Evolutionary conservation across 2,329 filamentous ascomycete genomes (phyloP).

Genomic region (Graphiopsis chlorocephala): DNA sequence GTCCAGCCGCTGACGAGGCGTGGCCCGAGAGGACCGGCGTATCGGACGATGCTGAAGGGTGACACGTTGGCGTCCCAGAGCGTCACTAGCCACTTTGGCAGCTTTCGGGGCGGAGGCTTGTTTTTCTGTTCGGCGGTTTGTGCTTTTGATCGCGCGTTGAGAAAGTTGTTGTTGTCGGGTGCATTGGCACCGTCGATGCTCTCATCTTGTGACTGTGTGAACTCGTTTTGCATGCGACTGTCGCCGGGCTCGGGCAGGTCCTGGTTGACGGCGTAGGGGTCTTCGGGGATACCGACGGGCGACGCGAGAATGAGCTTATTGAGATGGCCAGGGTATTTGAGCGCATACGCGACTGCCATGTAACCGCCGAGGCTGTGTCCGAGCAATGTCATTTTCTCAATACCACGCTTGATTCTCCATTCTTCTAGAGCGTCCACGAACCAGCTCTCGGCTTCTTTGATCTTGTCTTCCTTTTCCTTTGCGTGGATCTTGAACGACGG

Average conservation of each 20-base stretch:
- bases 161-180: slow-evolving; percentile 51
- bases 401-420: slow-evolving; percentile 83
- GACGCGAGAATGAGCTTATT: slow-evolving; percentile 96
- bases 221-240: slow-evolving; percentile 73
- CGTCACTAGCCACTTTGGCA: slow-evolving; percentile 85
- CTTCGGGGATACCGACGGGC: slow-evolving; percentile 90
- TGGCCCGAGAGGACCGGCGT: slow-evolving; percentile 84
- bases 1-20: slow-evolving; percentile 95
- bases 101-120: slow-evolving; percentile 51
- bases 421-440: slow-evolving; percentile 96
- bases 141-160: slow-evolving; percentile 47
- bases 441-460: slow-evolving; percentile 87
- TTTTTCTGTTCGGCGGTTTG: slow-evolving; percentile 22
- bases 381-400: slow-evolving; percentile 89
- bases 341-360: slow-evolving; percentile 87
- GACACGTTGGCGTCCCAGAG: slow-evolving; percentile 97
- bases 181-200: slow-evolving; percentile 38
- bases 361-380: slow-evolving; percentile 95
- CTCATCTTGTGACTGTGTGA: slow-evolving; percentile 68
- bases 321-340: slow-evolving; percentile 91
- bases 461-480: slow-evolving; percentile 76
- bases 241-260: slow-evolving; percentile 74
- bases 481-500: slow-evolving; percentile 81
- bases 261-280: slow-evolving; percentile 82
- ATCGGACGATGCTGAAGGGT: slow-evolving; percentile 85